Evolutionary conservation across 2,329 filamentous ascomycete genomes (phyloP).

Genomic region (Colletotrichum orbiculare): DNA sequence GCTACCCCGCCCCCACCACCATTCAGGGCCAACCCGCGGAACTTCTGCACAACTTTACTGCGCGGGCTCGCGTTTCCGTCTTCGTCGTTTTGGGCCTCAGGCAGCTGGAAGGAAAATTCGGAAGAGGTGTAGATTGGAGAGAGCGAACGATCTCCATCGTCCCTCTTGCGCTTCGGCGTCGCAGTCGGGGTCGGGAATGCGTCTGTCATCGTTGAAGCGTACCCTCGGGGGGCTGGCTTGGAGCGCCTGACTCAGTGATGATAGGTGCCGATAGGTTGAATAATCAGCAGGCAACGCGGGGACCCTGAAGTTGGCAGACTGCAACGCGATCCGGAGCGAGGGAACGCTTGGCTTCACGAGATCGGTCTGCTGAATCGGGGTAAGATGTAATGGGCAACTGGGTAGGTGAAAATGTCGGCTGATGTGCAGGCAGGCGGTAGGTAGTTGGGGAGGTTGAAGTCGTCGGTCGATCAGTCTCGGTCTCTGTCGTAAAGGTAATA

Average conservation of each 20-base stretch:
- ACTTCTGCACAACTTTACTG: slow-evolving; percentile 62
- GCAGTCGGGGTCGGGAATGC: slow-evolving; percentile 34
- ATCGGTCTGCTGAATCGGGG: too few species aligned
- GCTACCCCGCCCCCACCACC: slow-evolving; percentile 57
- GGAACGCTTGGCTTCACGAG: too few species aligned
- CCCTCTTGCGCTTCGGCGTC: slow-evolving; percentile 61
- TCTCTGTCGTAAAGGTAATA: background rate
- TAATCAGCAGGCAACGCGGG: too few species aligned
- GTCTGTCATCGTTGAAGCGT: slow-evolving; percentile 25
- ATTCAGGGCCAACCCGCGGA: slow-evolving; percentile 61
- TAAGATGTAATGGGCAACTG: too few species aligned
- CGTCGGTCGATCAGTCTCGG: background rate
- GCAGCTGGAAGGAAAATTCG: slow-evolving; percentile 59
- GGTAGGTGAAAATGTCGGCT: too few species aligned
- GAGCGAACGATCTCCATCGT: slow-evolving; percentile 46
- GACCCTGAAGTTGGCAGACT: too few species aligned
- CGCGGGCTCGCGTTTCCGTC: slow-evolving; percentile 65
- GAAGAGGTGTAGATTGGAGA: slow-evolving; percentile 42
- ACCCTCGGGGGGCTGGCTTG: slow-evolving; percentile 31
- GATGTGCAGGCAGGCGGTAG: too few species aligned
- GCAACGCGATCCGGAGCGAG: too few species aligned
- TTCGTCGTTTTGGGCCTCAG: slow-evolving; percentile 46
- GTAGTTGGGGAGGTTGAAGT: background rate
- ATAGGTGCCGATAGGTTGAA: background rate
- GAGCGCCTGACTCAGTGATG: slow-evolving; percentile 19